Evolutionary conservation across 768 basidiomycete genomes (phyloP).

Genomic region (Trametes elegans): DNA sequence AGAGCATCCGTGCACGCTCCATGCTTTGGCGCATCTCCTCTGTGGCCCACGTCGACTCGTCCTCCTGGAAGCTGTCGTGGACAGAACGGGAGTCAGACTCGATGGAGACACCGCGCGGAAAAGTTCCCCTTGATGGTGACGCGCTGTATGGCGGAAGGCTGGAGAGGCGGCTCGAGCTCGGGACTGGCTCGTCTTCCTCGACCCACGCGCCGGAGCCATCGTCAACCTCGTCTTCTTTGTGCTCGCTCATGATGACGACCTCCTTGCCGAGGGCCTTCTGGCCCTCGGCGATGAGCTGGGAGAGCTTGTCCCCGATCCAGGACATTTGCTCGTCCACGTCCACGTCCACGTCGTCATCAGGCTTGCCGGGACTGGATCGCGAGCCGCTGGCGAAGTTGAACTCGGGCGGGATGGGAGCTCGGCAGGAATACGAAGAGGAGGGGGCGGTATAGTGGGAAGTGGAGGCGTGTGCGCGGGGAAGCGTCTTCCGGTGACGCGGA

Average conservation of each 20-base stretch:
- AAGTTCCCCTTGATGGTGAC: slow-evolving; percentile 36
- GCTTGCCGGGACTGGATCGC: slow-evolving; percentile 16
- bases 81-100: slow-evolving; percentile 33
- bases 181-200: slow-evolving; percentile 48
- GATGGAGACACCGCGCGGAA: slow-evolving; percentile 37
- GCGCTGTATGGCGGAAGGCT: slow-evolving; percentile 27
- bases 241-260: slow-evolving; percentile 75
- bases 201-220: slow-evolving; percentile 77
- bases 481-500: slow-evolving; percentile 38
- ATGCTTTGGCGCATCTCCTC: slow-evolving; percentile 68
- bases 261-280: slow-evolving; percentile 75
- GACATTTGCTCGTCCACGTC: slow-evolving; percentile 69
- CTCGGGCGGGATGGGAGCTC: slow-evolving; percentile 36
- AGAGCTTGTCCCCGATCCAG: slow-evolving; percentile 74
- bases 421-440: slow-evolving; percentile 25
- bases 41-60: slow-evolving; percentile 54
- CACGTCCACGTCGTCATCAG: slow-evolving; percentile 38
- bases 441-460: slow-evolving; percentile 26
- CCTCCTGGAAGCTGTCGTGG: slow-evolving; percentile 36
- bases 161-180: slow-evolving; percentile 23
- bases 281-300: slow-evolving; percentile 73
- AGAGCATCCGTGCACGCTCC: slow-evolving; percentile 59
- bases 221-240: slow-evolving; percentile 71
- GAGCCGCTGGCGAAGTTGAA: slow-evolving; percentile 37
- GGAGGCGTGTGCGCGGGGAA: slow-evolving; percentile 22